Base-by-base conservation (phyloP, 129 eudicot genomes). In the Flaveria linearis region DNA sequence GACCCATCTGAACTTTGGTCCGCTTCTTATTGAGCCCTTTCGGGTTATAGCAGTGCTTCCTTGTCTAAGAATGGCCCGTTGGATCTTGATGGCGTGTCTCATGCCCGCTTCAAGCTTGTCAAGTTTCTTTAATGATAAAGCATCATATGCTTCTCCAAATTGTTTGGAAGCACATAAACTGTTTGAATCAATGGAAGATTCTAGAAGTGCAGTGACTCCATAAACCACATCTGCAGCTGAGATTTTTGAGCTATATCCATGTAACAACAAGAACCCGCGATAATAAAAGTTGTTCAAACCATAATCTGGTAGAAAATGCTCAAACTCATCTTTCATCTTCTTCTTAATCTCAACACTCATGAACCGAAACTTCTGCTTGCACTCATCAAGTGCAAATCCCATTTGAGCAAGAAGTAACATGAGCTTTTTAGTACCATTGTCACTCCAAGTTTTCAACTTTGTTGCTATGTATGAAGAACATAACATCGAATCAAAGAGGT, bases 211-310 rank as follows among this genome's bases (percentile, higher is more conserved):
- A 1, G 99, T 95, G 17, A 90, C 90, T 30, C 98, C 98, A 78
- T 87, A 91, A 45, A 91, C 99, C 80, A 95, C 96, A 82, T 95
- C 97, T 30, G 97, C 96, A 45, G 99, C 99, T n/a, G 99, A 91
- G 17, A 95, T 80, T 73, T 84, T 86, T 46, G 97, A 89, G 23
- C 92, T 89, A 56, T 95, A 95, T 43, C 97, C 97, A 61, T 91
- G 94, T 49, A 91, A 74, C 17, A 92, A 72, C 83, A 91, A 77
- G 80, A 95, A 95, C 9, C 99, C 96, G 63, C 99, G 87, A 62
- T 95, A 95, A 63, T 95, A 95, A 67, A 95, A 91, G 80, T 95
- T 97, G 4, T 86, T 89, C 15, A 95, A 87, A n/a, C 99, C 99
- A 53, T 89, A 91, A 78, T 95, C 99, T 0, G 97, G 97, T 20